Evolutionary conservation across 768 basidiomycete genomes (phyloP).

Genomic region (Imleria badia): DNA sequence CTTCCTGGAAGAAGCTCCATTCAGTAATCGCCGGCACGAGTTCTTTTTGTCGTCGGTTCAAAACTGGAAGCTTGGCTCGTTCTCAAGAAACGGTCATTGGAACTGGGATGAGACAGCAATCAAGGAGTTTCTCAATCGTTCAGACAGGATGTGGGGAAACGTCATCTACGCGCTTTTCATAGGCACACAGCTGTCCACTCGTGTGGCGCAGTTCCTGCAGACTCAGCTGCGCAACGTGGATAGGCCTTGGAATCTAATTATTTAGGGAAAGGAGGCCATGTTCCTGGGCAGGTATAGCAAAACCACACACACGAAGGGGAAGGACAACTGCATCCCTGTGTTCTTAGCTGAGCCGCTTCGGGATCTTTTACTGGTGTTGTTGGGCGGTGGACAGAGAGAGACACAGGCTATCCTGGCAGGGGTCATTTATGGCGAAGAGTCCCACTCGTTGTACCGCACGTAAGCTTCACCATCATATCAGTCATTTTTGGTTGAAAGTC

Average conservation of each 20-base stretch:
- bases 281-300: neutral
- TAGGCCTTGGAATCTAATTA: neutral
- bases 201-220: neutral
- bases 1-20: neutral
- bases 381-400: neutral
- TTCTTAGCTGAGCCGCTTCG: neutral
- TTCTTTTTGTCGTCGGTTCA: neutral
- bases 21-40: neutral
- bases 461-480: neutral
- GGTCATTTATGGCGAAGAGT: neutral
- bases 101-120: neutral
- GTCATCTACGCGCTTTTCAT: neutral
- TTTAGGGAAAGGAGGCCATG: neutral
- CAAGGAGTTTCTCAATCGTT: neutral
- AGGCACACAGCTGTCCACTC: neutral
- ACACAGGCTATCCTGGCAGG: neutral
- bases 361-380: neutral
- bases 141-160: neutral
- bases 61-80: neutral
- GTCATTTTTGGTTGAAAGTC: neutral
- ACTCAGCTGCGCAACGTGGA: neutral
- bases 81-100: neutral
- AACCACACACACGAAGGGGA: neutral
- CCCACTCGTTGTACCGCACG: neutral
- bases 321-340: neutral